phyloP scores from a whole-genome alignment of 495 filamentous ascomycete species.

The Lasiosphaeria miniovina region DNA sequence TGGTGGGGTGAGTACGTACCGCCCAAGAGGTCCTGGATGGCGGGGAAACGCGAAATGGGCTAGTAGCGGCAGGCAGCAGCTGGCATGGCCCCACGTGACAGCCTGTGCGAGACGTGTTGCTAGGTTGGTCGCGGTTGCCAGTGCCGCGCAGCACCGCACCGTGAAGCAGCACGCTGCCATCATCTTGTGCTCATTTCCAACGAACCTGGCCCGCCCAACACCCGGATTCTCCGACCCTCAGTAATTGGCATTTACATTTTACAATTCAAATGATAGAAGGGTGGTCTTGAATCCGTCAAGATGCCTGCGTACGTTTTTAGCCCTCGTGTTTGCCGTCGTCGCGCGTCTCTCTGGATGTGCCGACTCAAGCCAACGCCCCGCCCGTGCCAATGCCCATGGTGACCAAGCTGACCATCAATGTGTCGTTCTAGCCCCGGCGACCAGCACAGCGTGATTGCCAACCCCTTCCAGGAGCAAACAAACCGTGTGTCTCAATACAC shows the following conservation, averaged over 20 bases:
- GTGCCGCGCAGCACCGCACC: not conserved
- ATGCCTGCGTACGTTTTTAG: constrained; percentile 46
- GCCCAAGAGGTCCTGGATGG: too few relatives aligned
- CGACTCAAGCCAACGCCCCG: not conserved
- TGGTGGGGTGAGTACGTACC: too few relatives aligned
- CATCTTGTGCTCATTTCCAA: not conserved
- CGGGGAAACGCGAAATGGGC: not conserved
- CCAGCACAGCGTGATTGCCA: constrained; percentile 61
- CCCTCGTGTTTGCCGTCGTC: not conserved
- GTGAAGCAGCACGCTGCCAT: not conserved
- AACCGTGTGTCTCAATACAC: constrained; percentile 75
- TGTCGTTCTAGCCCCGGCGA: constrained; percentile 64
- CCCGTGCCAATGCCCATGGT: too few relatives aligned
- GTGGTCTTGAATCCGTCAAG: constrained; percentile 5
- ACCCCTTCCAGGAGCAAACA: constrained; percentile 74
- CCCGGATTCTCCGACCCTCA: not conserved
- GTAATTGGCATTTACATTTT: not conserved
- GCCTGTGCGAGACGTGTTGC: constrained; percentile 19
- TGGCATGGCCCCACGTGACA: constrained; percentile 22
- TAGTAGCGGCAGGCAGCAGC: constrained; percentile 11
- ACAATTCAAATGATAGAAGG: constrained; percentile 7
- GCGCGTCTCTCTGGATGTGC: not conserved
- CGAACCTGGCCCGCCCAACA: not conserved
- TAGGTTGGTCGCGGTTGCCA: not conserved
- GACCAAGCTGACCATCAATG: constrained; percentile 23